Percentiles rank a stretch among this genome's conserved stretches.
phyloP scores from a whole-genome alignment of 129 eudicot genomes.

The Chrysanthemum lavandulifolium region DNA sequence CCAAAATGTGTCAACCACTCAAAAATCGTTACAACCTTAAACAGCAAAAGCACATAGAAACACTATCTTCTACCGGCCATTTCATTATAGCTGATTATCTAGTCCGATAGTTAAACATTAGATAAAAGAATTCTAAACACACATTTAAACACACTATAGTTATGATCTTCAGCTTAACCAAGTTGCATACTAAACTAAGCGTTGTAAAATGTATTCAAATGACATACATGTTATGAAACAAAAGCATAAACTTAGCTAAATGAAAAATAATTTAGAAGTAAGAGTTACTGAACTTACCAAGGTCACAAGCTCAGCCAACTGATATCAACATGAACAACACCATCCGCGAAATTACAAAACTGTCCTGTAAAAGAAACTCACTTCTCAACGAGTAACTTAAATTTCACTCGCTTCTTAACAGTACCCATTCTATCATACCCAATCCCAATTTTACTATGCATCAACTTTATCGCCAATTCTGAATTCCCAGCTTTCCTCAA shows the following conservation, averaged over 20 bases:
- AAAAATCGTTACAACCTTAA: too few relatives aligned
- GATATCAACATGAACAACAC: neutral
- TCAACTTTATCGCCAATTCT: slow-evolving; percentile 80
- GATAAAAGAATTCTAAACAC: too few relatives aligned
- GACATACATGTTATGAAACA: too few relatives aligned
- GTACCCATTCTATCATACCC: slow-evolving; percentile 88
- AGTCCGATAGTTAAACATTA: too few relatives aligned
- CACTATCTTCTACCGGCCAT: too few relatives aligned
- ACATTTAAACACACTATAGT: too few relatives aligned
- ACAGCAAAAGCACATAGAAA: too few relatives aligned
- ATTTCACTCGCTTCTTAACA: slow-evolving; percentile 77
- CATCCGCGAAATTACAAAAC: neutral
- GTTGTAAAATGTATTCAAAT: too few relatives aligned
- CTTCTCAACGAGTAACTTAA: slow-evolving; percentile 51
- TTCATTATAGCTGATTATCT: too few relatives aligned
- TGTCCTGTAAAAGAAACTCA: slow-evolving; percentile 24
- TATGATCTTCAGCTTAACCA: too few relatives aligned
- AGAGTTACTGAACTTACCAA: neutral
- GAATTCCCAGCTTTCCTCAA: slow-evolving; percentile 88
- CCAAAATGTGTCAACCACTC: too few relatives aligned
- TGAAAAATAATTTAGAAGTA: neutral
- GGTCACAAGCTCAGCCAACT: neutral
- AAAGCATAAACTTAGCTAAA: neutral
- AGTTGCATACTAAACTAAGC: too few relatives aligned
- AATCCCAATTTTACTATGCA: slow-evolving; percentile 93